Evolutionary conservation across 345 rosid genomes (phyloP), one percentile per base, ranked within the genome.

Genomic region (Eucalyptus tenuipes): DNA sequence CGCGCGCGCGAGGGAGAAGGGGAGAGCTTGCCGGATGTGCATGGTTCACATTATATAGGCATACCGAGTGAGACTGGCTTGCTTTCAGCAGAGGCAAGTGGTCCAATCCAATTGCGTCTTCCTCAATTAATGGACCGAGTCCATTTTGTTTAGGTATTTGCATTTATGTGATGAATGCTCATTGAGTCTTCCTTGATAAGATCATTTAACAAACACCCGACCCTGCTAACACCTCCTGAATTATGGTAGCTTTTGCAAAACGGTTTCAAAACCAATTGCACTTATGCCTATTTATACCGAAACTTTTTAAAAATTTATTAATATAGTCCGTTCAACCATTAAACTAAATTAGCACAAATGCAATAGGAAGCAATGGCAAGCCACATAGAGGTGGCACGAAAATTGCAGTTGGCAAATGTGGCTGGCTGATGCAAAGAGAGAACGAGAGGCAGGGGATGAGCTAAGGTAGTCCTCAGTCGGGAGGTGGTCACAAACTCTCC

Each of bases 291-390:
- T 48, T 10, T 10, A 48, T 4, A 11, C 13, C 49, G 3, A 48
- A 48, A 48, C 49, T 13, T 48, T 48, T 48, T 3, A 4, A 48
- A 11, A 48, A 48, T 48, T 48, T 48, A 13, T 10, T 13, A 48
- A 48, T 48, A 8, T 2, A 42, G 44, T 42, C 5, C 12, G 4
- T 48, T 13, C 1, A 4, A 4, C 4, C 1, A 11, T 48, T 48
- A 9, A 12, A 48, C 49, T 48, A 7, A 48, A 48, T 48, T 48
- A 13, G 13, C 5, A 48, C 4, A 48, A 48, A 48, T 48, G 13
- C 4, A 48, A 48, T 48, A 48, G 4, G 49, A 42, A 8, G 44
- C 44, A 42, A 42, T 42, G 44, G 44, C 44, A 2, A 42, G 44
- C 44, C 44, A 42, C 44, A 13, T 61, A 29, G 33, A 61, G 33